Base-by-base conservation (phyloP, 2,329 filamentous ascomycete genomes). In the Exserohilum turcica region DNA sequence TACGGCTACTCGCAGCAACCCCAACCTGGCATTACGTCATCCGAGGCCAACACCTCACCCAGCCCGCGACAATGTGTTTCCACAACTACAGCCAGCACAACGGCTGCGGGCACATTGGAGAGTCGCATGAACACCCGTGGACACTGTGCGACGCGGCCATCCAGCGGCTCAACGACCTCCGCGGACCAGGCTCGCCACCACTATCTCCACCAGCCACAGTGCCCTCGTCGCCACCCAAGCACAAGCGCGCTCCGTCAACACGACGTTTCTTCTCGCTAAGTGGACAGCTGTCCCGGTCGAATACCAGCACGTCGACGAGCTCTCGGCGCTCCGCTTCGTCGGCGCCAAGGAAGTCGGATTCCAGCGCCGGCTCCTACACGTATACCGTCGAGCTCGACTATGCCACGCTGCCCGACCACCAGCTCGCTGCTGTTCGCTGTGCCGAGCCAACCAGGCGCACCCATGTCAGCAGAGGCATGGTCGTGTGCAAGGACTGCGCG, bases 21-120 rank as follows among this genome's bases (percentile, higher is more conserved):
- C 21, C 21, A 35, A 7, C 9, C 31, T 10, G 13, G 19, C 31
- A 18, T 35, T 48, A 60, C 57, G 55, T 60, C 57, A 60, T 53
- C 33, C 38, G 16, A 24, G 10, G 18, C 37, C 9, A 15, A 31
- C 18, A 16, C 40, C 24, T 19, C 16, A 7, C 27, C 6, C 19
- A 18, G 15, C 13, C 27, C 36, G 24, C 28, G 6, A 19, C 27
- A 2, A 71, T 72, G 68, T 72, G 68, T 42, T 68, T 60, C 35
- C 65, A 71, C 44, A 74, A 74, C 57, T 68, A 66, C 57, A 69
- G 64, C n/a, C 60, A 64, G 40, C 70, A 72, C 42, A 64, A 64
- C 29, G 70, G 71, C 37, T 74, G 71, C 54, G 69, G 67, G n/a
- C 71, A 74, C 43, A 62, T 69, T 38, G 69, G 64, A 18, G 61